Base-by-base conservation (phyloP, 2,329 filamentous ascomycete genomes). In the Macrophomina tecta region DNA sequence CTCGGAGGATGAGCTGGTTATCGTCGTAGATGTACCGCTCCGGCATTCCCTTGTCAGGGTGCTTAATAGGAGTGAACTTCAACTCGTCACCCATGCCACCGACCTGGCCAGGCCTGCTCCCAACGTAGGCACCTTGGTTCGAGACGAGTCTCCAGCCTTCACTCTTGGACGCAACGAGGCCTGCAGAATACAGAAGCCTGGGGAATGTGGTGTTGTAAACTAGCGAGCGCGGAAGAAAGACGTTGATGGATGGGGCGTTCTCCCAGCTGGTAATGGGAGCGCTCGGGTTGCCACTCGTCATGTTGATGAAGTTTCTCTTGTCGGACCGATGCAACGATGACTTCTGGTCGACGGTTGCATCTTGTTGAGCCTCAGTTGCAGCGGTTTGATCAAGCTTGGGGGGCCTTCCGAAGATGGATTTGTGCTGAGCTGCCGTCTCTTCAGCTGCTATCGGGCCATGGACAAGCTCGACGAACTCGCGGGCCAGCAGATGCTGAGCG, bases 401-500 rank as follows among this genome's bases (percentile, higher is more conserved):
- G 5, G 28, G 28, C n/a, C 73, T 68, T 45, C 71, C 71, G 42
- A 76, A 79, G 79, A 87, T 73, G 67, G 82, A 79, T 52, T 82
- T 81, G 69, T 89, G 87, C 69, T 87, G 81, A 16, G 73, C 71
- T 68, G 89, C 87, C 6, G 92, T 89, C 28, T 85, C 81, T 14
- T 86, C 76, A 0, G 94, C 93, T 69, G 86, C 85, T 7, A 84
- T 73, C 0, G 82, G 76, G 14, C 94, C 92, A 74, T 98, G 93
- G 1, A 93, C 86, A 2, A 99, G 84, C 60, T 90, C 86, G 0
- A 96, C 83, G 28, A 98, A 90, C 75, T 99, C 94, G 61, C 83
- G 87, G 0, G 95, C 95, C 2, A 99, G 86, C 0, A 85, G 81
- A 74, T 97, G 94, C 72, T 99, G 94, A 3, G 94, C 93, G 66